These are phyloP conservation scores for Colletotrichum camelliae DNA, from an alignment of 2,329 filamentous ascomycete species.

Conservation along the genomic window DNA sequence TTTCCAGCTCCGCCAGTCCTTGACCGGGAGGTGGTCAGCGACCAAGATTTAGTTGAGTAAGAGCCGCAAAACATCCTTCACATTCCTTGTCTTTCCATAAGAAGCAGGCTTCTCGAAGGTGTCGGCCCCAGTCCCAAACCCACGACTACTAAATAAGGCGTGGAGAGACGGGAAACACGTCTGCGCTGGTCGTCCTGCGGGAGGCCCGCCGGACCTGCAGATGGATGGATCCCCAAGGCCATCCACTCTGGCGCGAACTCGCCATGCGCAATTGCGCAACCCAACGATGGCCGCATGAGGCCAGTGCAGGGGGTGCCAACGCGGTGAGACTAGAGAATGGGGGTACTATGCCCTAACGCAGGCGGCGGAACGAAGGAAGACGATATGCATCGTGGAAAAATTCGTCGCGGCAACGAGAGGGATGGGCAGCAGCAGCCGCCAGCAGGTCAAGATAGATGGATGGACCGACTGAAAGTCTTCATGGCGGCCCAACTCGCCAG, in stretches of 20 bases:
- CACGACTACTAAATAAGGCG: neutral
- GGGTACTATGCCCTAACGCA: slow-evolving; percentile 10
- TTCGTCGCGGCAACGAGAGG: neutral
- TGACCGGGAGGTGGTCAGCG: neutral
- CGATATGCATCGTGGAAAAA: neutral
- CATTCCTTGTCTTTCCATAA: neutral
- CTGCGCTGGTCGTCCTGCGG: slow-evolving; percentile 11
- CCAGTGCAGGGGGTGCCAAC: neutral
- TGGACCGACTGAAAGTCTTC: neutral
- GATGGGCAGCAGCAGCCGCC: neutral
- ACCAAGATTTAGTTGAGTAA: neutral
- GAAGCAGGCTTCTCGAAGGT: slow-evolving; percentile 16
- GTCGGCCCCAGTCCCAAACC: neutral
- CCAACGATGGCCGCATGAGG: slow-evolving; percentile 10
- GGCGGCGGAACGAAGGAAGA: neutral
- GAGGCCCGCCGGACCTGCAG: slow-evolving; percentile 20
- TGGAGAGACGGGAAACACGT: neutral
- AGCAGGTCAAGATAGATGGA: neutral
- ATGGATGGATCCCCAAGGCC: neutral
- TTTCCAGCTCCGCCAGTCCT: neutral
- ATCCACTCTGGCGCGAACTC: slow-evolving; percentile 1
- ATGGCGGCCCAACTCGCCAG: neutral
- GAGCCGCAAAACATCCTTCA: neutral
- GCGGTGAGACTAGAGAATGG: neutral
- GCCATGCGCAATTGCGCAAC: slow-evolving; percentile 10